Conservation (phyloP, 345 rosid species). For the Carallia brachiata region DNA sequence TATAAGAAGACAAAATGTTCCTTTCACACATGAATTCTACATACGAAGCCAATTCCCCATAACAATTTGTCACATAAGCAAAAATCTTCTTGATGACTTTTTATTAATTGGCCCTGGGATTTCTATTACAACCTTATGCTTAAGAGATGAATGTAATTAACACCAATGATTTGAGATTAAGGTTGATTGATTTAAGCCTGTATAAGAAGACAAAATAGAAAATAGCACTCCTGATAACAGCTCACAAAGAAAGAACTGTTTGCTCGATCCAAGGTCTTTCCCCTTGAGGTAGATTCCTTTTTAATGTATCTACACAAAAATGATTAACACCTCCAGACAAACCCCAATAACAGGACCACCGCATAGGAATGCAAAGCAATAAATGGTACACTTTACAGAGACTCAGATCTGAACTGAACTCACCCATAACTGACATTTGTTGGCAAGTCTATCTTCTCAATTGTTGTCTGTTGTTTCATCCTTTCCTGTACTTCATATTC, state of each 20-base stretch:
- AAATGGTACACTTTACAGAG: not conserved
- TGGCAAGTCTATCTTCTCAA: slow-evolving; percentile 61
- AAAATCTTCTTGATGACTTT: no score
- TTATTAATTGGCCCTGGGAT: no score
- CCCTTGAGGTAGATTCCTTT: no score
- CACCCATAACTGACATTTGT: slow-evolving; percentile 70
- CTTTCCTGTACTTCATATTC: slow-evolving; percentile 80
- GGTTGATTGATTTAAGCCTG: no score
- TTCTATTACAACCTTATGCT: no score
- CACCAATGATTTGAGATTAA: no score
- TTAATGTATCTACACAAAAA: no score
- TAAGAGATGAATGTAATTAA: no score
- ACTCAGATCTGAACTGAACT: slow-evolving; percentile 20
- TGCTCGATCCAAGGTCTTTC: not conserved
- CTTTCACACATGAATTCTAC: no score
- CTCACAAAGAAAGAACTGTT: not conserved
- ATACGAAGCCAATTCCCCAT: no score
- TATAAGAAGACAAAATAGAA: not conserved
- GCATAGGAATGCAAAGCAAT: not conserved
- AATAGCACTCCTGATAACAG: not conserved
- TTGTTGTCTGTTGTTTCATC: slow-evolving; percentile 56
- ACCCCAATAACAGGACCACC: not conserved
- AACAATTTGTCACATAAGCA: no score
- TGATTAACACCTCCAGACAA: not conserved
- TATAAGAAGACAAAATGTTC: no score